These are phyloP conservation scores for Trichoderma gamsii DNA, from an alignment of 495 filamentous ascomycete species.

Conservation along the genomic window DNA sequence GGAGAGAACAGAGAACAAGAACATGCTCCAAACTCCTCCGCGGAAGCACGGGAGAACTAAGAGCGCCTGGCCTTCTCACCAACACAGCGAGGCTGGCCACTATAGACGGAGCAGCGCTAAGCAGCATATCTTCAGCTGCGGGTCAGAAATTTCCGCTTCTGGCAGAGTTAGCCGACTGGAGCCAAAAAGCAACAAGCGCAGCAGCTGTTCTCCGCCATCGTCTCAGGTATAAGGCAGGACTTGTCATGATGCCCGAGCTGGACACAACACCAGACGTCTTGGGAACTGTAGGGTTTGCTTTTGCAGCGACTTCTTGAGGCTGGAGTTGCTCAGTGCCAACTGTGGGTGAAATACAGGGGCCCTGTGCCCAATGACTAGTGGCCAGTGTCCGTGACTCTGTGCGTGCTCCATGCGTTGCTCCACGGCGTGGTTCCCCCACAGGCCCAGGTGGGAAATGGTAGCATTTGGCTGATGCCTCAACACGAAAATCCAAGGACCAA, in stretches of 20 bases:
- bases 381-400: no score
- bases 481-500: background rate
- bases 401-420: background rate
- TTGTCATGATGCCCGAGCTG: no score
- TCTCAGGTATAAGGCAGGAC: no score
- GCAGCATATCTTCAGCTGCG: background rate
- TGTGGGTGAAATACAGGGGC: no score
- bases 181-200: background rate
- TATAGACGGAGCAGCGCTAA: background rate
- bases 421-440: background rate
- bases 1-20: no score
- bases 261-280: no score
- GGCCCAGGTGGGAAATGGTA: no score
- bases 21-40: background rate
- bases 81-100: background rate
- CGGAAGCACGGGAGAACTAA: background rate
- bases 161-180: slow-evolving; percentile 5
- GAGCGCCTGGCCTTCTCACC: background rate
- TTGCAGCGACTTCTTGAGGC: no score
- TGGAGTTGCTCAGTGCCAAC: no score
- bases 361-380: background rate
- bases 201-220: no score
- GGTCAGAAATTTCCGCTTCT: background rate
- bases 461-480: background rate
- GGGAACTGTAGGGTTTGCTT: no score